These are phyloP conservation scores for Camillea tinctor DNA, from an alignment of 2,329 filamentous ascomycete species.

Conservation along the genomic window DNA sequence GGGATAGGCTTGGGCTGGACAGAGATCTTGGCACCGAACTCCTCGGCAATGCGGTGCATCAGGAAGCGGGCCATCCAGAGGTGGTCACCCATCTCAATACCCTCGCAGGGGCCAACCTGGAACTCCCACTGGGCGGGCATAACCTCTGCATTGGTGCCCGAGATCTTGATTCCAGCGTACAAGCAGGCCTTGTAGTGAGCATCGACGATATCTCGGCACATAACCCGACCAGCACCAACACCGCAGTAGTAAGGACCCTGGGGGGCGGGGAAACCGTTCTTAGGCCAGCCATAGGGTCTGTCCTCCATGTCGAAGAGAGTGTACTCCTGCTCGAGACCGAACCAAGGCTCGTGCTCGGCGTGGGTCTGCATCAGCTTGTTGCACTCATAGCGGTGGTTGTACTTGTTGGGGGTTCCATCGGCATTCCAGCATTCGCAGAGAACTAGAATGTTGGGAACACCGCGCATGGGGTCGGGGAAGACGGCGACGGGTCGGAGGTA, in stretches of 20 bases:
- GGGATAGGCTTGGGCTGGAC: conserved; percentile 94
- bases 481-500: conserved; percentile 89
- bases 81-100: conserved; percentile 92
- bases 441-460: conserved; percentile 87
- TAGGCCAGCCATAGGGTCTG: conserved; percentile 85
- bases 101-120: conserved; percentile 87
- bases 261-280: conserved; percentile 83
- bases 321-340: conserved; percentile 98
- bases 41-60: conserved; percentile 87
- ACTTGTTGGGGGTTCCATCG: conserved; percentile 95
- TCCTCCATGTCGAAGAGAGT: conserved; percentile 83
- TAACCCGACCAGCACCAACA: conserved; percentile 95
- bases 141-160: conserved; percentile 98
- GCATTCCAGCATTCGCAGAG: conserved; percentile 92
- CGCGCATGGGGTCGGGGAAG: conserved; percentile 90
- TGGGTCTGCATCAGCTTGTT: conserved; percentile 87
- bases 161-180: conserved; percentile 89
- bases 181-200: conserved; percentile 83
- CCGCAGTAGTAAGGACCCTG: conserved; percentile 98
- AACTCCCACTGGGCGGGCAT: conserved; percentile 98
- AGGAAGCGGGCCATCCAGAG: conserved; percentile 93
- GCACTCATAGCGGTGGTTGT: conserved; percentile 94
- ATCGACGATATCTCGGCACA: conserved; percentile 97
- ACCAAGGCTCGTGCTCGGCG: conserved; percentile 85
- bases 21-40: conserved; percentile 94